Conservation (phyloP, 1,284 basidiomycete species). For the Malassezia japonica region DNA sequence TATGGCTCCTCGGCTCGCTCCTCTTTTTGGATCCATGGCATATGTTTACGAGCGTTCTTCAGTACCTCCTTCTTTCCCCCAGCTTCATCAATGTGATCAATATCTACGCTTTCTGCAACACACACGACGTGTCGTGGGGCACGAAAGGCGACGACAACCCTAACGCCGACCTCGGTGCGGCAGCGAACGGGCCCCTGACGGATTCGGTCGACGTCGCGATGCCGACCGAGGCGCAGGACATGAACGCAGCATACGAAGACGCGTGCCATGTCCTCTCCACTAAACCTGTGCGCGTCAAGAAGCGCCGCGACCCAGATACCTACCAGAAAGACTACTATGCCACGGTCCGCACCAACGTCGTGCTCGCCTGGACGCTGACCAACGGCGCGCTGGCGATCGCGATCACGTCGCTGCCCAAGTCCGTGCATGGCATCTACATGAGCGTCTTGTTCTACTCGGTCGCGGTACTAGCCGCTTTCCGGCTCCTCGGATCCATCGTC, state of each 20-base stretch:
- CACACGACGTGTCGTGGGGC: conserved; percentile 42
- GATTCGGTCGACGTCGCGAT: conserved; percentile 41
- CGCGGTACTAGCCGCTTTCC: conserved; percentile 32
- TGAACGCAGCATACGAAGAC: conserved; percentile 45
- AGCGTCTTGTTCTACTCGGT: conserved; percentile 40
- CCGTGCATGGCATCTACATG: conserved; percentile 38
- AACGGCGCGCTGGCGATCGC: conserved; percentile 41
- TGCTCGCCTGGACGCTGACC: conserved; percentile 62
- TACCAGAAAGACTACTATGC: conserved; percentile 47
- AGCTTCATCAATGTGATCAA: conserved; percentile 45
- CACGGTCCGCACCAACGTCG: conserved; percentile 78
- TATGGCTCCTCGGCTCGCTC: conserved; percentile 39
- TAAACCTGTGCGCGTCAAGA: conserved; percentile 22
- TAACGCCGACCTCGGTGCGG: conserved; percentile 38
- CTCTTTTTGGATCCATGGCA: conserved; percentile 46
- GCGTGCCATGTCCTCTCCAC: conserved; percentile 39
- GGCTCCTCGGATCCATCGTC: conserved; percentile 27
- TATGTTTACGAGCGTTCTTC: conserved; percentile 43
- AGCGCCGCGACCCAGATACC: conserved; percentile 27
- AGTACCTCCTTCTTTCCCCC: conserved; percentile 44
- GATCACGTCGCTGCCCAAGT: conserved; percentile 24
- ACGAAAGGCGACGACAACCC: conserved; percentile 44
- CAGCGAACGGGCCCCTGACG: conserved; percentile 10
- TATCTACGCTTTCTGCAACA: conserved; percentile 47
- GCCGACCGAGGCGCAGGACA: conserved; percentile 40